These are phyloP conservation scores for Tuber brumale DNA, from an alignment of 495 filamentous ascomycete genomes.

Conservation along the genomic window DNA sequence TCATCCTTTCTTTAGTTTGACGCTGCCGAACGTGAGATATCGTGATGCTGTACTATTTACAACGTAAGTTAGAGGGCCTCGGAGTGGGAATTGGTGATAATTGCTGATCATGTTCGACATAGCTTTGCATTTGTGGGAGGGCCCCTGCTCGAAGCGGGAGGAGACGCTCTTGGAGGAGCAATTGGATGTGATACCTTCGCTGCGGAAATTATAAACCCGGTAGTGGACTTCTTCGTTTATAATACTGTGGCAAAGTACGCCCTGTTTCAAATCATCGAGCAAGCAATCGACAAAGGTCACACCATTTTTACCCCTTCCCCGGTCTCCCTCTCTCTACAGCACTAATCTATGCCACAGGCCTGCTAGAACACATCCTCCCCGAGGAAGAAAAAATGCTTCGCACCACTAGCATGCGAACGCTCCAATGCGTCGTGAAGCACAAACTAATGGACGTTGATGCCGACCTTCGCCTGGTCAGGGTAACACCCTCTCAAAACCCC, in stretches of 20 bases:
- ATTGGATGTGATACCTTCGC: constrained; percentile 44
- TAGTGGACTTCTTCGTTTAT: constrained; percentile 40
- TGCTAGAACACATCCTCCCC: constrained; percentile 45
- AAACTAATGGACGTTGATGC: constrained; percentile 47
- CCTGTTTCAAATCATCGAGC: constrained; percentile 46
- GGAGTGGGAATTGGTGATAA: neutral
- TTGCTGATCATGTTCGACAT: neutral
- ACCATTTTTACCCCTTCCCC: neutral
- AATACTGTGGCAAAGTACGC: constrained; percentile 43
- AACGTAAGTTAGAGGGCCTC: constrained; percentile 8
- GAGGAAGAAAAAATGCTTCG: constrained; percentile 46
- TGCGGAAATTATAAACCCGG: constrained; percentile 42
- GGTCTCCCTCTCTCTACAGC: neutral
- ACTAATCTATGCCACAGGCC: constrained; percentile 6
- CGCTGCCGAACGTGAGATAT: constrained; percentile 46
- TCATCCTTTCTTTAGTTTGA: constrained; percentile 34
- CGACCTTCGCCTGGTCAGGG: constrained; percentile 34
- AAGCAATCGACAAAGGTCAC: constrained; percentile 45
- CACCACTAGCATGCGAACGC: constrained; percentile 44
- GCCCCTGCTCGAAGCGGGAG: constrained; percentile 41
- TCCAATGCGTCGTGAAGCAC: constrained; percentile 46
- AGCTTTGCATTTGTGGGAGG: constrained; percentile 44
- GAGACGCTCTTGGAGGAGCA: constrained; percentile 31
- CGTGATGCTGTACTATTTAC: constrained; percentile 45
- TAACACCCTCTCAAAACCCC: constrained; percentile 33